Base-by-base conservation (phyloP, 23 red algal genomes). In the Cyanidiococcus yangmingshanensis region DNA sequence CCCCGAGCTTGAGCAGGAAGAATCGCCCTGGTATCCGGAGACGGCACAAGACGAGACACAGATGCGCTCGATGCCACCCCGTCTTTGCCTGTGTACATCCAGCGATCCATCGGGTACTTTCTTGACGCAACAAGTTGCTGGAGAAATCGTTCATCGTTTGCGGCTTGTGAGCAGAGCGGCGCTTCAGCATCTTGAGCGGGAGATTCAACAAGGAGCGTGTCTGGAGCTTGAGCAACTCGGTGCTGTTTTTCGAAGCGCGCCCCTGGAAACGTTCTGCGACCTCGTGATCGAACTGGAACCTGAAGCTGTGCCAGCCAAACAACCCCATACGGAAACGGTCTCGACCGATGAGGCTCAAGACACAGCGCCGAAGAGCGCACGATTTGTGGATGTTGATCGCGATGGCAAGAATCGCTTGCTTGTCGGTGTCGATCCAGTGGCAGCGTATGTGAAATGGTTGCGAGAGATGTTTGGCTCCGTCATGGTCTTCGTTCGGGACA, bases 341-440 rank as follows among this genome's bases (percentile, higher is more conserved):
- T 15, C 21, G 12, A 21, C 21, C 7, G 45, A 54, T 21, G 7
- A 7, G 12, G 45, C 12, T 21, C 45, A 15, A 21, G n/a, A 30
- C 32, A 29, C 32, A 35, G n/a, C 63, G 63, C 12, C 3, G 12
- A 12, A 29, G 7, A 29, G 32, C 3, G 63, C 32, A 29, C 63
- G 27, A 12, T 12, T 12, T 25, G 12, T 29, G 3, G 63, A 71
- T 29, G 32, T 17, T 12, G 3, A 3, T 3, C 63, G 63, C 3
- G 3, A 71, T 2, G 12, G 16, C 63, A 35, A 7, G 27, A 7
- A 71, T 12, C 63, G 27, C 3, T 25, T 7, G 63, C 32, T 71
- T 25, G 63, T 71, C 7, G 63, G n/a, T 71, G 15, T 71, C 63
- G 63, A 71, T 35, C 63, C 63, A 29, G 27, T 71, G 12, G 63